Conservation (phyloP, 2,329 filamentous ascomycete species). For the Trichoderma endophyticum region DNA sequence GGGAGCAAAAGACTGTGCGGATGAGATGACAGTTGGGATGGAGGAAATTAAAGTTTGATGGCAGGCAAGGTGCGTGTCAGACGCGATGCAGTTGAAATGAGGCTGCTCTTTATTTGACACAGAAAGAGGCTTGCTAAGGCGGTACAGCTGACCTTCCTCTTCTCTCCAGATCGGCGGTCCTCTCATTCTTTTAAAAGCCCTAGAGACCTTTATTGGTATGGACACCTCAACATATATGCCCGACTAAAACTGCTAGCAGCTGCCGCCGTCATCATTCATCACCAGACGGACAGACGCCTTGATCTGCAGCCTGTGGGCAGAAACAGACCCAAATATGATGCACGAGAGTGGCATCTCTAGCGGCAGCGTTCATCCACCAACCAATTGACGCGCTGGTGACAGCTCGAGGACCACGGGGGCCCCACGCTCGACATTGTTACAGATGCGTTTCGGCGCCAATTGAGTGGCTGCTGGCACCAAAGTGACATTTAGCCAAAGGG, state of each 20-base stretch:
- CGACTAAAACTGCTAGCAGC: neutral
- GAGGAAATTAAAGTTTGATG: neutral
- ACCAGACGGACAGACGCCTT: neutral
- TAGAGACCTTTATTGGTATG: neutral
- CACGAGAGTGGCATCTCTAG: neutral
- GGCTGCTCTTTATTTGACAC: neutral
- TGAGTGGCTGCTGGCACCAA: slow-evolving; percentile 5
- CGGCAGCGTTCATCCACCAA: slow-evolving; percentile 6
- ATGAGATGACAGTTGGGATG: neutral
- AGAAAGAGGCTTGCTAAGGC: neutral
- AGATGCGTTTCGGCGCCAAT: slow-evolving; percentile 17
- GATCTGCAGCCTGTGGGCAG: neutral
- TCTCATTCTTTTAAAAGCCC: neutral
- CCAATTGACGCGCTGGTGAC: neutral
- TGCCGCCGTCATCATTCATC: neutral
- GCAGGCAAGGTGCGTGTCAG: neutral
- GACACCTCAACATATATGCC: neutral
- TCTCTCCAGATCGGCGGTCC: neutral
- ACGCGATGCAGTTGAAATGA: neutral
- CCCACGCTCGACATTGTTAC: slow-evolving; percentile 5
- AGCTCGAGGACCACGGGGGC: neutral
- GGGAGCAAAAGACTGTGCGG: neutral
- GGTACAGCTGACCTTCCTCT: neutral
- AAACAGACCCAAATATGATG: neutral
- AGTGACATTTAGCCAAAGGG: neutral